A percentile compares a stretch with the other conserved stretches of the same genome.
Conservation (phyloP, 345 rosid species). For the Crucihimalaya himalaica region DNA sequence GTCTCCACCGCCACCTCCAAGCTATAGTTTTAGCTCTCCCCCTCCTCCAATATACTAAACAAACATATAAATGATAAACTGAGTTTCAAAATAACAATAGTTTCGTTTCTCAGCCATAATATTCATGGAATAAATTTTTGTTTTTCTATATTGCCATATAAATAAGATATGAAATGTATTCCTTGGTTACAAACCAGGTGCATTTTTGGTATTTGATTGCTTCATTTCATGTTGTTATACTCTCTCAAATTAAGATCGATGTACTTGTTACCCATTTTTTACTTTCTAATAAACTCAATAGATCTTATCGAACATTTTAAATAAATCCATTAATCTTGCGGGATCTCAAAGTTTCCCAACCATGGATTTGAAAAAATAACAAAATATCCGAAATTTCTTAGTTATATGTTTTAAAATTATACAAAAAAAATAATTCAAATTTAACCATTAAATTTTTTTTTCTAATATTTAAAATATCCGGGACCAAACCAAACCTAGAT, state of each 20-base stretch:
- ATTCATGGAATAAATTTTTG: not conserved
- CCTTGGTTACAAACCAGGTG: not conserved
- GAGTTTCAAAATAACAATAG: not conserved
- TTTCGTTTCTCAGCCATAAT: not conserved
- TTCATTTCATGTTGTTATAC: not conserved
- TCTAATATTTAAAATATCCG: too few relatives aligned
- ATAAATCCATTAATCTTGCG: not conserved
- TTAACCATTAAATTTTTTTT: too few relatives aligned
- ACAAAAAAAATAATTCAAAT: too few relatives aligned
- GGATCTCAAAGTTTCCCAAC: too few relatives aligned
- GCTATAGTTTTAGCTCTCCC: constrained; percentile 4
- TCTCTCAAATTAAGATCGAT: not conserved
- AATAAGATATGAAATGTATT: not conserved
- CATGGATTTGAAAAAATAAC: too few relatives aligned
- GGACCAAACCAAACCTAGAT: too few relatives aligned
- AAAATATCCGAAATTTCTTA: too few relatives aligned
- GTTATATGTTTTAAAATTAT: too few relatives aligned
- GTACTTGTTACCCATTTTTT: not conserved
- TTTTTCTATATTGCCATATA: not conserved
- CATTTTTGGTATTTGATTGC: not conserved
- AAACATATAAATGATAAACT: not conserved
- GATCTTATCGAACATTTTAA: not conserved
- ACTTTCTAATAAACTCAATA: not conserved
- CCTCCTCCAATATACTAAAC: not conserved
- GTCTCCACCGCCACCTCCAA: not conserved